Percentiles rank a stretch among this genome's conserved stretches.
Evolutionary conservation across 2,329 filamentous ascomycete genomes (phyloP).

Genomic region (Cercospora sesami): DNA sequence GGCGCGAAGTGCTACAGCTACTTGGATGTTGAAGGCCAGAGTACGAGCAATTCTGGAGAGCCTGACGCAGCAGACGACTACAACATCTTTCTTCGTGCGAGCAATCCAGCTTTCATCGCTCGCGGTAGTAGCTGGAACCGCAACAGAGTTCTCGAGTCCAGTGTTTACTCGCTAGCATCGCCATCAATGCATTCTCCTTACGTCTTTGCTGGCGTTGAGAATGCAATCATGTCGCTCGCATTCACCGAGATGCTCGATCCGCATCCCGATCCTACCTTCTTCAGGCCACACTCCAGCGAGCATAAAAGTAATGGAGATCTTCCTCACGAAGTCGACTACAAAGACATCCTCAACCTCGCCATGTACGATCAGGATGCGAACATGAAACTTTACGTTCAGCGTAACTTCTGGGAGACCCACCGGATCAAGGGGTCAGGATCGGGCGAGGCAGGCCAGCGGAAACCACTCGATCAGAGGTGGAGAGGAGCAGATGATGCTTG

Average conservation of each 20-base stretch:
- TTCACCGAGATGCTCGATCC: slow-evolving; percentile 47
- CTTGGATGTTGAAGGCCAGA: slow-evolving; percentile 27
- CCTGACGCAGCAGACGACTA: slow-evolving; percentile 35
- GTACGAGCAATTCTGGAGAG: background rate
- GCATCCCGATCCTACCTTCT: slow-evolving; percentile 46
- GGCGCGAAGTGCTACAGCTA: slow-evolving; percentile 37
- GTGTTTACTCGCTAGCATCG: slow-evolving; percentile 52
- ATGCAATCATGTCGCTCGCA: slow-evolving; percentile 46
- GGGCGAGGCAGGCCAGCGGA: slow-evolving; percentile 16
- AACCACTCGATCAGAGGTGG: slow-evolving; percentile 44
- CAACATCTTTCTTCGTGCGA: slow-evolving; percentile 50
- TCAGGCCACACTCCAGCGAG: slow-evolving; percentile 15
- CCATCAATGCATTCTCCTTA: slow-evolving; percentile 47
- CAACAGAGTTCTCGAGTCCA: slow-evolving; percentile 38
- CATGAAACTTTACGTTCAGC: slow-evolving; percentile 46
- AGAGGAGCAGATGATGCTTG: slow-evolving; percentile 26
- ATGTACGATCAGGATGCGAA: slow-evolving; percentile 49
- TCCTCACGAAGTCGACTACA: slow-evolving; percentile 20
- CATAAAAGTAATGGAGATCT: background rate
- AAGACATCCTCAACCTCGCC: slow-evolving; percentile 45
- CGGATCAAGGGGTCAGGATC: slow-evolving; percentile 22
- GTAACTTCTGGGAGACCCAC: slow-evolving; percentile 37
- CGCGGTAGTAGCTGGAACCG: slow-evolving; percentile 31
- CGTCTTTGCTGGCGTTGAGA: slow-evolving; percentile 53
- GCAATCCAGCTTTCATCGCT: slow-evolving; percentile 26